phyloP scores from a whole-genome alignment of 495 filamentous ascomycete genomes.

The Aspergillus baeticus region DNA sequence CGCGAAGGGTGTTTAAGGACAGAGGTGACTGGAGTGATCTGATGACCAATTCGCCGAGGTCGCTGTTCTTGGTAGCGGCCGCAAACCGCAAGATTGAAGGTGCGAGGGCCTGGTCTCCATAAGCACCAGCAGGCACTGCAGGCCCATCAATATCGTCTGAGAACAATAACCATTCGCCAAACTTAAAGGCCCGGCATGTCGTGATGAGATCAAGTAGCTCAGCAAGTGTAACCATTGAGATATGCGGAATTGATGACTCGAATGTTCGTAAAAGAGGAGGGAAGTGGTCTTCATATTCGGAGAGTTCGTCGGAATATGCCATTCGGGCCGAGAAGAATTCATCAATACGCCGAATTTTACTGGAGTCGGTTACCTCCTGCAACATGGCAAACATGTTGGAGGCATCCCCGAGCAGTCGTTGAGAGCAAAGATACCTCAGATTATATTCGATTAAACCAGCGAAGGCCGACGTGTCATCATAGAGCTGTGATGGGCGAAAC shows the following conservation, averaged over 20 bases:
- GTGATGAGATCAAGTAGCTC: slow-evolving; percentile 54
- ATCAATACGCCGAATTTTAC: slow-evolving; percentile 38
- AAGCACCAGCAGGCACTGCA: slow-evolving; percentile 44
- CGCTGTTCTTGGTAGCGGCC: slow-evolving; percentile 45
- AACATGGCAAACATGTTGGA: slow-evolving; percentile 34
- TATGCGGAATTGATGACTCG: slow-evolving; percentile 38
- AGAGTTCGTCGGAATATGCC: slow-evolving; percentile 14
- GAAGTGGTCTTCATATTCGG: slow-evolving; percentile 20
- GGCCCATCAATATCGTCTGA: slow-evolving; percentile 57
- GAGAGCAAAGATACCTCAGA: slow-evolving; percentile 26
- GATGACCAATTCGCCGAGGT: slow-evolving; percentile 46
- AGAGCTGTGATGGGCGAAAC: slow-evolving; percentile 31
- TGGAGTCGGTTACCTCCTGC: slow-evolving; percentile 37
- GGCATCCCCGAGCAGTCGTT: slow-evolving; percentile 27
- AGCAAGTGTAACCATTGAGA: slow-evolving; percentile 49
- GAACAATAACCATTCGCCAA: slow-evolving; percentile 57
- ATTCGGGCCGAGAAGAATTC: slow-evolving; percentile 34
- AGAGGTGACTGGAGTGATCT: slow-evolving; percentile 36
- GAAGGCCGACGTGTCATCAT: slow-evolving; percentile 37
- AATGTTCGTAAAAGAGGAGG: slow-evolving; percentile 16
- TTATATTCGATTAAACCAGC: slow-evolving; percentile 38
- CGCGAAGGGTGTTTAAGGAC: slow-evolving; percentile 44
- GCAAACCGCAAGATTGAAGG: slow-evolving; percentile 61
- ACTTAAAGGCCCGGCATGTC: slow-evolving; percentile 39
- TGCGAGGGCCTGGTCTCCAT: slow-evolving; percentile 47